A percentile compares a stretch with the other conserved stretches of the same genome.
Evolutionary conservation across 164 flowering plant species (phyloP).

Genomic region (Hamamelis virginiana): DNA sequence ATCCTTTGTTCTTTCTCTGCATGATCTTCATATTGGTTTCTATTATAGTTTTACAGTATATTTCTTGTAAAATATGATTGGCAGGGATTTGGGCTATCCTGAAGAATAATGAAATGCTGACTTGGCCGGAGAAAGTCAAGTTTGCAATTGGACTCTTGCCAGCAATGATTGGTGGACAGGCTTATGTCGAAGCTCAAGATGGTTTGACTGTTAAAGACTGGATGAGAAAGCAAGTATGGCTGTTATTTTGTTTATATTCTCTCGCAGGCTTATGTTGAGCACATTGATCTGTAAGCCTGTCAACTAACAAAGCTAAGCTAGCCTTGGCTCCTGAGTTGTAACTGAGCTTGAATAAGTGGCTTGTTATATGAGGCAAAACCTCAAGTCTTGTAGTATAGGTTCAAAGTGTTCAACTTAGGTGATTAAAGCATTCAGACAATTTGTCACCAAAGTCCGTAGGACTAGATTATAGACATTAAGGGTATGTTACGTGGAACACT

Average conservation of each 20-base stretch:
- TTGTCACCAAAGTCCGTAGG: not conserved
- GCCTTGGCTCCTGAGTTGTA: not conserved
- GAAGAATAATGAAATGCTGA: conserved; percentile 94
- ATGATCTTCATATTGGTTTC: not conserved
- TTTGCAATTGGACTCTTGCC: conserved; percentile 97
- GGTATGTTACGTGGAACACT: not conserved
- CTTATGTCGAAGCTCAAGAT: conserved; percentile 99
- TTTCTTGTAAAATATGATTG: conserved; percentile 4
- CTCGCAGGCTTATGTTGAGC: not conserved
- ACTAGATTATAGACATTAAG: not conserved
- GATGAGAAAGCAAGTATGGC: conserved; percentile 87
- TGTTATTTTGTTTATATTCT: not conserved
- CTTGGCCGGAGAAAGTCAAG: conserved; percentile 92
- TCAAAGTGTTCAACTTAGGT: not conserved
- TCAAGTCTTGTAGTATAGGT: not conserved
- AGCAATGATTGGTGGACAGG: conserved; percentile 92
- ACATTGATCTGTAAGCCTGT: not conserved
- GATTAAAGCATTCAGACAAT: not conserved
- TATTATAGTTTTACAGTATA: not conserved
- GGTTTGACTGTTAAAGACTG: conserved; percentile 84
- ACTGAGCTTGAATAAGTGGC: not conserved
- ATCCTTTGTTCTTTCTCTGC: not conserved
- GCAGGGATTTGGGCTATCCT: conserved; percentile 95
- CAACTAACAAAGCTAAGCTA: not conserved
- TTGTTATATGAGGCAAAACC: not conserved